A percentile compares a stretch with the other conserved stretches of the same genome.
Conservation (phyloP, 306 rosid genomes). For the Acacia melanoxylon region DNA sequence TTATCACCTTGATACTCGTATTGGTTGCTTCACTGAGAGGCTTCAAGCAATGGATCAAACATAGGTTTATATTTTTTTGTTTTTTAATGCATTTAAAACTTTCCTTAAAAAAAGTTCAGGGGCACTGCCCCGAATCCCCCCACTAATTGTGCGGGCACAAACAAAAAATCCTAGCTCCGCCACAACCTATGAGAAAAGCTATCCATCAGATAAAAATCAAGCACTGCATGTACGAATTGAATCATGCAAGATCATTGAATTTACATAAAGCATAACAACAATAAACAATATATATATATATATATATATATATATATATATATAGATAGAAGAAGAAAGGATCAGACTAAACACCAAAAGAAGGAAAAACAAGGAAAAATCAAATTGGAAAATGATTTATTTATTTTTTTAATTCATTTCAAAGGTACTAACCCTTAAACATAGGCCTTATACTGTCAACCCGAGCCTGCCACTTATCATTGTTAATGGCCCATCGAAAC, state of each 20-base stretch:
- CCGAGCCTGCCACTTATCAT: constrained; percentile 78
- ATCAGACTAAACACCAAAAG: background rate
- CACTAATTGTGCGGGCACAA: no score
- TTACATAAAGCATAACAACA: background rate
- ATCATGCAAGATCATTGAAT: background rate
- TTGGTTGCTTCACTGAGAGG: no score
- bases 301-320: background rate
- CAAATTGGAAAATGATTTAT: background rate
- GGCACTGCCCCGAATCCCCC: no score
- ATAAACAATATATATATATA: background rate
- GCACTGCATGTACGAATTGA: background rate
- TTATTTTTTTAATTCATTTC: constrained; percentile 5
- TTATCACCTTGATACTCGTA: no score
- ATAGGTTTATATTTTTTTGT: no score
- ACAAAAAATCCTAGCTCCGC: no score
- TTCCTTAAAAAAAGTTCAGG: no score
- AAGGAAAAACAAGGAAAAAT: background rate
- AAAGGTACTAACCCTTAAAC: constrained; percentile 67
- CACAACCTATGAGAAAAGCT: background rate
- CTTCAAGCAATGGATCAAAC: no score
- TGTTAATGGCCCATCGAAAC: constrained; percentile 87
- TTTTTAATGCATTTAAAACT: no score
- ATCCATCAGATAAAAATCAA: constrained; percentile 2
- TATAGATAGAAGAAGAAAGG: constrained; percentile 9
- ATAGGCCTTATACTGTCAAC: constrained; percentile 76